Base-by-base conservation (phyloP, 169 alveolate species). In the Besnoitia besnoiti region DNA sequence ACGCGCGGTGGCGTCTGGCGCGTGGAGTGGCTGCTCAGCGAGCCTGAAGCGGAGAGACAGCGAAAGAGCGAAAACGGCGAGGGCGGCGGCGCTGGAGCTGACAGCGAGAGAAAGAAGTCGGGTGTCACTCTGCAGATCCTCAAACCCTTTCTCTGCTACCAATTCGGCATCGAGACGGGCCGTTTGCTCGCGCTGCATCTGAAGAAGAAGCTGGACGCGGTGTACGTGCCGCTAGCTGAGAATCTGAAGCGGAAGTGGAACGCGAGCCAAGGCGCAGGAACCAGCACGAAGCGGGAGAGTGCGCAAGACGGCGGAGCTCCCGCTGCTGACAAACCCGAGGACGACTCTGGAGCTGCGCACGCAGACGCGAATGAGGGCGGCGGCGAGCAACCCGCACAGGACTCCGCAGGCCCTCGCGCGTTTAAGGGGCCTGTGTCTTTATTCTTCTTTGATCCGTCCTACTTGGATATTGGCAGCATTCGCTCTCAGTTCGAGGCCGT, bases 1-100 rank as follows among this genome's bases (percentile, higher is more conserved):
- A n/a, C 80, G 46, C 80, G 80, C 2, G 80, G 80, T 16, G 80
- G 80, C 80, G 80, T 67, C 30, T 67, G 80, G 80, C 39, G 80
- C 8, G 80, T 67, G 42, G 80, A 67, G 80, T 67, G 80, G 80
- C 44, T 67, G 46, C 0, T 67, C n/a, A 30, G 80, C 46, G 47
- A 67, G 44, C 42, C 80, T 21, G 80, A 33, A 24, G 80, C 80
- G 39, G 47, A 16, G 44, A 3, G 10, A 7, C 42, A 7, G 47
- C 42, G 44, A 30, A 14, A 16, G 39, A 1, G 80, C 44, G 44
- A 37, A 14, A 42, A 8, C 5, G 37, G 40, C 37, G 30, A 19
- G 33, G 30, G 30, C 40, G 10, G 76, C 19, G 40, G 35, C 12
- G 76, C 37, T 24, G 76, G 30, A 8, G 76, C 33, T 7, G 76